These are phyloP conservation scores for Ascochyta viciae-villosae DNA, from an alignment of 2,329 filamentous ascomycete genomes.

Conservation along the genomic window DNA sequence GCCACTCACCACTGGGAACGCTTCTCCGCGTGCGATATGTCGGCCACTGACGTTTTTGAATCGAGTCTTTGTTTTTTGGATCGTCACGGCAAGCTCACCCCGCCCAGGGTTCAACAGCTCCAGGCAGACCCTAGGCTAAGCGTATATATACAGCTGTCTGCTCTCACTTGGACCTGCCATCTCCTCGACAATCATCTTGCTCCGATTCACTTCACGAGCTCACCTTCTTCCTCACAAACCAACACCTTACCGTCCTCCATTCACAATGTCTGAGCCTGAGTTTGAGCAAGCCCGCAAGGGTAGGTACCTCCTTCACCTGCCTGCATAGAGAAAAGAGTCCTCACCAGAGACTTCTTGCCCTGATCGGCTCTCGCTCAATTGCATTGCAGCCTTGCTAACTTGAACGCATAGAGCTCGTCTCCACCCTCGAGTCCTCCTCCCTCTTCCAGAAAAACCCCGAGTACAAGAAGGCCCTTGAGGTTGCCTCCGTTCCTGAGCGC, in stretches of 20 bases:
- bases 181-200: conserved; percentile 16
- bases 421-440: conserved; percentile 90
- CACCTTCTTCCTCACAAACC: conserved; percentile 13
- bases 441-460: conserved; percentile 95
- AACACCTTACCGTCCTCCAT: conserved; percentile 17
- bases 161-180: conserved; percentile 18
- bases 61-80: conserved; percentile 29
- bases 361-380: not conserved
- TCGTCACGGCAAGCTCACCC: conserved; percentile 26
- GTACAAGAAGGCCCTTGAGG: conserved; percentile 87
- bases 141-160: conserved; percentile 39
- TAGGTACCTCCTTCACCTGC: conserved; percentile 53
- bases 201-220: conserved; percentile 19
- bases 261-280: conserved; percentile 88
- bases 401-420: conserved; percentile 76
- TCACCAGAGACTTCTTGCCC: not conserved
- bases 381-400: conserved; percentile 19
- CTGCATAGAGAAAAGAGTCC: not conserved
- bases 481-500: conserved; percentile 91
- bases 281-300: conserved; percentile 99
- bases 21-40: conserved; percentile 66
- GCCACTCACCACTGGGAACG: conserved; percentile 53
- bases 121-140: conserved; percentile 15
- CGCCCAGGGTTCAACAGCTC: conserved; percentile 23
- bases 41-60: conserved; percentile 73